Evolutionary conservation across 805 yeast species (phyloP), one percentile per base, ranked within the genome.

Genomic region (Monosporozyma siamensis): DNA sequence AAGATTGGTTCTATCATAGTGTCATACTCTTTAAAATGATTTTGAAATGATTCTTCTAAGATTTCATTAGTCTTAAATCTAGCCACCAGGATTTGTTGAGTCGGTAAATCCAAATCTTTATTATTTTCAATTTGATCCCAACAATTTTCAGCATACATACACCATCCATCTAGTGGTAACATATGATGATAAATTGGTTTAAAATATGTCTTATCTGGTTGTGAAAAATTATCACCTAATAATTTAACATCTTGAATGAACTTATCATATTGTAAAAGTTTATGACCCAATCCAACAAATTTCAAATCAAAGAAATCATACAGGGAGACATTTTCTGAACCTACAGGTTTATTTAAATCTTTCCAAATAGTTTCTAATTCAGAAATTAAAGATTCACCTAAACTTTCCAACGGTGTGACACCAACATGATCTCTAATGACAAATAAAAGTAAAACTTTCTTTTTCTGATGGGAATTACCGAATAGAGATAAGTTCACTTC

Each of bases 141-240:
- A 50, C 95, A 80, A 56, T 80, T 83, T 42, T 78, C 81, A 1
- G 96, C 88, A 54, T 92, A 92, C 60, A 88, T 64, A 4, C 90
- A 74, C 97, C 98, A 92, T 20, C 97, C 97, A 64, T 92, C 98
- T 41, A 90, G 71, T 9, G 98, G 98, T 43, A 92, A 78, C 51
- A 92, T 88, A 56, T 86, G 95, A 56, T 86, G 95, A 59, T 87
- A 89, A 38, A 76, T 71, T 2, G 74, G 70, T 45, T 76, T 74
- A 68, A 88, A 86, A 27, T 80, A 67, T 6, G 54, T 44, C 23
- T 56, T 48, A 3, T 54, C 50, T 1, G 55, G 32, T 14, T 24
- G 21, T 5, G 27, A 10, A 25, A 41, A 41, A 14, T 17, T 12
- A 48, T 77, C 79, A 26, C 95, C 89, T 46, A 90, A 70, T 3